Percentiles rank a stretch among this genome's conserved stretches.
Evolutionary conservation across 2,329 filamentous ascomycete genomes (phyloP).

Genomic region (Fusarium sp.): DNA sequence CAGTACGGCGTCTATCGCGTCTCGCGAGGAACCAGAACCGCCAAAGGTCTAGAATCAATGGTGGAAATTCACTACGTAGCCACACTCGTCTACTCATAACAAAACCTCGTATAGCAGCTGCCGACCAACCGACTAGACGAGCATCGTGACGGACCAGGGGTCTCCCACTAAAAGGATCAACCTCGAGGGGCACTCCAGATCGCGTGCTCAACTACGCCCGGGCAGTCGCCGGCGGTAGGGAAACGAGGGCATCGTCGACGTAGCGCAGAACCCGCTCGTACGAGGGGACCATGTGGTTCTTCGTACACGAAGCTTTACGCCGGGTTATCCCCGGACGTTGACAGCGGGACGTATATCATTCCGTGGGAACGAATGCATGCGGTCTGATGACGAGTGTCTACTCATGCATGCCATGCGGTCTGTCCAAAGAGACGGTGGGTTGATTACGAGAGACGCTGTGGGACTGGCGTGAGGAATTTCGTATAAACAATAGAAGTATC

Average conservation of each 20-base stretch:
- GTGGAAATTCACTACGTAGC: conserved; percentile 53
- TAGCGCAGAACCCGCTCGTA: conserved; percentile 50
- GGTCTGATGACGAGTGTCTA: conserved; percentile 25
- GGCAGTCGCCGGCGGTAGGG: conserved; percentile 31
- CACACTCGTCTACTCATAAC: conserved; percentile 51
- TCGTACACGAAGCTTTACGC: conserved; percentile 56
- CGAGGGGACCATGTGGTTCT: conserved; percentile 39
- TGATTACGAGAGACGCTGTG: conserved; percentile 45
- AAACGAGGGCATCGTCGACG: conserved; percentile 45
- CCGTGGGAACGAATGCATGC: conserved; percentile 49
- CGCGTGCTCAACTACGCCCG: conserved; percentile 46
- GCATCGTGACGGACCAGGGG: conserved; percentile 46
- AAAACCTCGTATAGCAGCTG: conserved; percentile 48
- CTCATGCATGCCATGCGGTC: conserved; percentile 44
- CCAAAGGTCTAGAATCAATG: conserved; percentile 51
- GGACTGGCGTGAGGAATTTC: conserved; percentile 47
- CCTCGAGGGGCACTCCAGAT: conserved; percentile 41
- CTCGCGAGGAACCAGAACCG: conserved; percentile 20
- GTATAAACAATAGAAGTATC: conserved; percentile 9
- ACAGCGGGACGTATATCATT: conserved; percentile 48
- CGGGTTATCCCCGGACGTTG: conserved; percentile 54
- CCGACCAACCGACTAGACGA: conserved; percentile 36
- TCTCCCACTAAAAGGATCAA: conserved; percentile 48
- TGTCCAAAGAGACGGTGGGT: conserved; percentile 44
- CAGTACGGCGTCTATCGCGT: conserved; percentile 23